Evolutionary conservation across 169 alveolate species (phyloP), one percentile per base, ranked within the genome.

Genomic region (Plasmodium chabaudi): DNA sequence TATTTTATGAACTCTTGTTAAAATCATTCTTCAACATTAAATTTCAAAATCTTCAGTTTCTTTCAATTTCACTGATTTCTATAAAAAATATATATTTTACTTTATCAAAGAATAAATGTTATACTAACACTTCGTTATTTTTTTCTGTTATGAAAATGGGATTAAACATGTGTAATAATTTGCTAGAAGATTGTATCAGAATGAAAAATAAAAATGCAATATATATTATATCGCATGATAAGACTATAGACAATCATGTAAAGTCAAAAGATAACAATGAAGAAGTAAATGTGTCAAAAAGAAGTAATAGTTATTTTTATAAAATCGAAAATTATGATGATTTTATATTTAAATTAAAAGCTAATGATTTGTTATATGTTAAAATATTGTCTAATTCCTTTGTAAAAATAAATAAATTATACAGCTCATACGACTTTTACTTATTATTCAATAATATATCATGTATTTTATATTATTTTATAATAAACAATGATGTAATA

Each of bases 261-360:
- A 34, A 34, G 4, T 34, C 42, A 5, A 77, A 63, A n/a, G 65
- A 68, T 42, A n/a, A n/a, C 21, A 63, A 17, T 64, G 34, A 77
- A 46, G 67, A 77, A 27, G 21, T 10, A 77, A 77, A 47, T 21
- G 34, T 64, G 27, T 9, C 13, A 44, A 51, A 51, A 57, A 61
- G 73, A 61, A 77, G 53, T 5, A 68, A 77, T 63, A 63, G 65
- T 77, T 47, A 57, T 25, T 77, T 77, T 77, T 77, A 77, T 57
- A 77, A 77, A 77, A 77, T 77, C 39, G 88, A 77, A 77, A 77
- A 77, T 77, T 77, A 77, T 51, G 12, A 10, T 12, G 88, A 77
- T 25, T 77, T 77, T 47, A 63, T 47, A 63, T 77, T 64, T 69
- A 77, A 77, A 51, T 77, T 77, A 69, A 77, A 77, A 63, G 42